Evolutionary conservation across 129 eudicot genomes (phyloP).

Genomic region (Arctium minus): DNA sequence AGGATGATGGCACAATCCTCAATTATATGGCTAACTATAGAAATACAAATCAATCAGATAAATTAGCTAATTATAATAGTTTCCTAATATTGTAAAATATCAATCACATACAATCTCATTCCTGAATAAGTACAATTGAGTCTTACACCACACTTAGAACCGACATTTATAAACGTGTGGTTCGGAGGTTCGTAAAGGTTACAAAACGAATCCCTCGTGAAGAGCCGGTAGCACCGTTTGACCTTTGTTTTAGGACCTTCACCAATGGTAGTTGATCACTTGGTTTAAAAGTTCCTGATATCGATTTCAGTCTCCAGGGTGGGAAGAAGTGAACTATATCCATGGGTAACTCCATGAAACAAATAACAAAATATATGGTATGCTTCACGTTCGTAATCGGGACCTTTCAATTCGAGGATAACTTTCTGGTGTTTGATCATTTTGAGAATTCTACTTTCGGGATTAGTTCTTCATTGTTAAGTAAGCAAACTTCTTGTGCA

Average conservation of each 20-base stretch:
- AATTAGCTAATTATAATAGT: no score
- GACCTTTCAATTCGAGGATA: no score
- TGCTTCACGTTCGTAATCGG: not conserved
- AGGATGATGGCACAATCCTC: no score
- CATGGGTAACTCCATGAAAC: constrained; percentile 22
- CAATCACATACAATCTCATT: no score
- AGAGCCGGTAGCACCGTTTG: not conserved
- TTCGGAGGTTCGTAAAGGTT: not conserved
- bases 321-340: constrained; percentile 23
- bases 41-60: no score
- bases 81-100: no score
- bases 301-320: not conserved
- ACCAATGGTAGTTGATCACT: not conserved
- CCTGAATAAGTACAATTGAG: not conserved
- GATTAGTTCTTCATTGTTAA: no score
- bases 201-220: not conserved
- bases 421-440: no score
- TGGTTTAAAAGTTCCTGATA: constrained; percentile 11
- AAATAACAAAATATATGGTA: not conserved
- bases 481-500: no score
- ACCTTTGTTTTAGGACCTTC: not conserved
- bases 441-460: no score
- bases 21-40: no score
- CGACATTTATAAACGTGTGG: not conserved
- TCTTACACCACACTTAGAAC: constrained; percentile 6